phyloP scores from a whole-genome alignment of 768 basidiomycete species.

The Collybia nuda region DNA sequence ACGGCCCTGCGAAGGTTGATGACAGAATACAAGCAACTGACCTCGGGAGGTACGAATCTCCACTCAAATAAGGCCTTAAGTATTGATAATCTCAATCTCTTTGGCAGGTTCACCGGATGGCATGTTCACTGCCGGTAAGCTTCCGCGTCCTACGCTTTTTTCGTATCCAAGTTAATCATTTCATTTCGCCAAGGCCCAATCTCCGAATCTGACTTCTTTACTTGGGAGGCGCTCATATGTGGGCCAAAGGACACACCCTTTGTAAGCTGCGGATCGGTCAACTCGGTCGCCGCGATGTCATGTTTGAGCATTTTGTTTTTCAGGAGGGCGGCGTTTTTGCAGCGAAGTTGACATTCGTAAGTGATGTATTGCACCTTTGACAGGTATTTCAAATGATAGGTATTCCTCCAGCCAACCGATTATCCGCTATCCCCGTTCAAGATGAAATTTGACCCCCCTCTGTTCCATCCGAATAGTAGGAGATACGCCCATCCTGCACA shows the following conservation, averaged over 20 bases:
- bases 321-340: constrained; percentile 96
- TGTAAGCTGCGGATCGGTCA: constrained; percentile 43
- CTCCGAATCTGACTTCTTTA: constrained; percentile 91
- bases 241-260: constrained; percentile 96
- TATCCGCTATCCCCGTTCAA: constrained; percentile 99
- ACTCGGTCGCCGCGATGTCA: neutral
- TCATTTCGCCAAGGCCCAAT: constrained; percentile 62
- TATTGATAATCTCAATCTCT: constrained; percentile 4
- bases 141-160: neutral
- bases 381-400: neutral
- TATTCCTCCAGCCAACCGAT: constrained; percentile 70
- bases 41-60: constrained; percentile 61
- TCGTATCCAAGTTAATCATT: neutral
- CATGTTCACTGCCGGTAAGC: constrained; percentile 90
- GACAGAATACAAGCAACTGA: constrained; percentile 91
- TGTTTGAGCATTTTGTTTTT: neutral
- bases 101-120: constrained; percentile 81
- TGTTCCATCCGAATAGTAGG: constrained; percentile 97
- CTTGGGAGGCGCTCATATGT: constrained; percentile 93
- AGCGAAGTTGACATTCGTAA: constrained; percentile 88
- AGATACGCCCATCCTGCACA: constrained; percentile 7
- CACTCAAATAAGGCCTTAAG: constrained; percentile 1
- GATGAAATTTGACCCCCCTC: constrained; percentile 97
- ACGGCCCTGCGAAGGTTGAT: constrained; percentile 86
- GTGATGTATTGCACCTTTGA: constrained; percentile 28